A percentile compares a stretch with the other conserved stretches of the same genome.
Evolutionary conservation across 2,329 filamentous ascomycete species (phyloP).

Genomic region (Cordyceps fumosorosea): DNA sequence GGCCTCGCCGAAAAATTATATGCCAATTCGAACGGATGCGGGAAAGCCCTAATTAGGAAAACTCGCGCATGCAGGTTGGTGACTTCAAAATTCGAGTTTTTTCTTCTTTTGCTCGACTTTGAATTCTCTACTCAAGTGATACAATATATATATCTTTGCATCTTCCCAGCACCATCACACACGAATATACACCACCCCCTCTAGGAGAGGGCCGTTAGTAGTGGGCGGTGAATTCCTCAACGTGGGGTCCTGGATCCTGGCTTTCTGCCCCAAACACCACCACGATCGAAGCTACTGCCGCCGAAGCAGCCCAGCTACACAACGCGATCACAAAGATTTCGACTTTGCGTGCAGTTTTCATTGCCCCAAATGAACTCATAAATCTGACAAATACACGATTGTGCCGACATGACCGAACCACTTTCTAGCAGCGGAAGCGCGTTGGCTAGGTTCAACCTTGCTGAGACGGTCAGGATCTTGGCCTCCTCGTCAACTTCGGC

Average conservation of each 20-base stretch:
- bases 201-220: not conserved
- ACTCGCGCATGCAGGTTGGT: not conserved
- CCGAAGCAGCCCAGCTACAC: not conserved
- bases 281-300: constrained; percentile 1
- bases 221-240: constrained; percentile 14
- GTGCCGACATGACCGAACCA: constrained; percentile 30
- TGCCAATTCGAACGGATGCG: not conserved
- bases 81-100: not conserved
- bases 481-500: constrained; percentile 55
- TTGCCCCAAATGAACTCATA: constrained; percentile 13
- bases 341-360: not conserved
- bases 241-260: constrained; percentile 10
- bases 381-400: not conserved
- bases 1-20: not conserved
- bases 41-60: constrained; percentile 8
- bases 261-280: constrained; percentile 13
- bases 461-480: constrained; percentile 42
- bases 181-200: not conserved
- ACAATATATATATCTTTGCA: not conserved
- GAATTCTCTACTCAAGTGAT: too few relatives aligned
- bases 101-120: not conserved
- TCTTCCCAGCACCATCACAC: not conserved
- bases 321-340: not conserved
- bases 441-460: constrained; percentile 41
- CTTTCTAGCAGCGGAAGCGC: constrained; percentile 37